Percentiles rank a stretch among this genome's conserved stretches.
Conservation (phyloP, 352 stramenopile species). For the Discostella stelligera region DNA sequence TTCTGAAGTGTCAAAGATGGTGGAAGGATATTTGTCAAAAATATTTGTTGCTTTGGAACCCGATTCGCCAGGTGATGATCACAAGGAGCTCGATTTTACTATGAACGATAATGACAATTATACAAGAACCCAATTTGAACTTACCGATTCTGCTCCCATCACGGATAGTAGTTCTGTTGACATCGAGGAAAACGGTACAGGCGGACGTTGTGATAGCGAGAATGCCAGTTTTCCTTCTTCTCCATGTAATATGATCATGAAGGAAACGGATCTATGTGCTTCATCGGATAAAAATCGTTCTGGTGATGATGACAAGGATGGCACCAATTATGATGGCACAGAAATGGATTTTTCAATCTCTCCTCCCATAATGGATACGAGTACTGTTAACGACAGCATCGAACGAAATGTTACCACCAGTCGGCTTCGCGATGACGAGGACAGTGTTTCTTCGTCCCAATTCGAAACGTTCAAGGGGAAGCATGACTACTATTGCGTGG, state of each 20-base stretch:
- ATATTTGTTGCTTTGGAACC: not conserved
- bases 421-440: not conserved
- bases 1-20: not conserved
- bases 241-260: not conserved
- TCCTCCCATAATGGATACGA: not conserved
- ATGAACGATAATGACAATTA: not conserved
- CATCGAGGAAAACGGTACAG: not conserved
- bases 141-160: not conserved
- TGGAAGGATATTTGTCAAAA: conserved; percentile 13
- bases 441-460: not conserved
- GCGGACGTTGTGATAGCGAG: not conserved
- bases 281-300: too few species aligned
- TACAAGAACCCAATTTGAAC: not conserved
- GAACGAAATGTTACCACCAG: not conserved
- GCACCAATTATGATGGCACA: not conserved
- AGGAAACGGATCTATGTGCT: too few species aligned
- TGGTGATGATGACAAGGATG: not conserved
- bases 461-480: too few species aligned
- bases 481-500: not conserved
- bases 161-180: not conserved
- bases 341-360: not conserved
- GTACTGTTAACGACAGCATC: not conserved
- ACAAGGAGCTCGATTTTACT: not conserved
- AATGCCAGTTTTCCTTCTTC: not conserved
- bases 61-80: not conserved